A percentile compares a stretch with the other conserved stretches of the same genome.
Evolutionary conservation across 768 basidiomycete species (phyloP).

Genomic region (Tulasnella sp.): DNA sequence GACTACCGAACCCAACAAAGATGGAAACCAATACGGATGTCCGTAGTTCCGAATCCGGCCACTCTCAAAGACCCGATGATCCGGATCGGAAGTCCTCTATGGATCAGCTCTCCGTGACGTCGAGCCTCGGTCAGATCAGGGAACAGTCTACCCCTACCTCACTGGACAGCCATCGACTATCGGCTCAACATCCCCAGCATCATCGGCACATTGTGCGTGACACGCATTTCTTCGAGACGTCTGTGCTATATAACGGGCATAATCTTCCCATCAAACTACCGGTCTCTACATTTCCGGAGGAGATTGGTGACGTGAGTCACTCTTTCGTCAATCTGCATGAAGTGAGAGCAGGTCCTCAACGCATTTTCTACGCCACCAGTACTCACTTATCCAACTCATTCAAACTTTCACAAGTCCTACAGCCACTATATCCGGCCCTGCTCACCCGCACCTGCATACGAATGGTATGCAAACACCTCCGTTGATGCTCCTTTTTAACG

Average conservation of each 20-base stretch:
- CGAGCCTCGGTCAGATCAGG: neutral
- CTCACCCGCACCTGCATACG: conserved; percentile 89
- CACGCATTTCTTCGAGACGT: conserved; percentile 88
- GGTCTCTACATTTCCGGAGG: conserved; percentile 77
- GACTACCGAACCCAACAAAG: neutral
- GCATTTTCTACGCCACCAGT: conserved; percentile 37
- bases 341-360: neutral
- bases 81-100: neutral
- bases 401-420: conserved; percentile 61
- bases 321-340: conserved; percentile 11
- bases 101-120: conserved; percentile 10
- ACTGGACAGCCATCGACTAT: neutral
- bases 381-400: conserved; percentile 82
- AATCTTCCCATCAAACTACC: conserved; percentile 86
- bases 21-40: neutral
- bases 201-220: conserved; percentile 56
- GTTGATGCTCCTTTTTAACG: conserved; percentile 92
- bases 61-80: neutral
- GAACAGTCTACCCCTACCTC: neutral
- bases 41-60: neutral
- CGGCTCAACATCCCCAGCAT: conserved; percentile 35
- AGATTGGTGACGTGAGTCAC: conserved; percentile 83
- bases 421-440: conserved; percentile 54
- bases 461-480: conserved; percentile 85
- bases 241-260: conserved; percentile 68